Conservation (phyloP, 2,329 filamentous ascomycete species). For the Aspergillus clavatus region DNA sequence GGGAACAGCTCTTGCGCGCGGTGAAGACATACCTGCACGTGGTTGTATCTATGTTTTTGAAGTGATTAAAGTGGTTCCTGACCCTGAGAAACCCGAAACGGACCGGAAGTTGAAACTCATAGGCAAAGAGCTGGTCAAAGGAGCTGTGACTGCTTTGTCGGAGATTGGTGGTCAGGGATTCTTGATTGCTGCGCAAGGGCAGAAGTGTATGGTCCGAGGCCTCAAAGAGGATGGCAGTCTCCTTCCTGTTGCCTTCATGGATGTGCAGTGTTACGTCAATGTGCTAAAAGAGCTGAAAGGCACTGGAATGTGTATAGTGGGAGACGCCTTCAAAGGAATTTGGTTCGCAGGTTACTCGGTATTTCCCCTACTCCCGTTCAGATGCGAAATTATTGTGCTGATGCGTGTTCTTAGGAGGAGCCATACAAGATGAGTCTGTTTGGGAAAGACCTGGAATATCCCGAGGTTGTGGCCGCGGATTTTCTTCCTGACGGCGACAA, state of each 20-base stretch:
- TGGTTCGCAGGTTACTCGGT: conserved; percentile 93
- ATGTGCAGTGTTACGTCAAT: conserved; percentile 91
- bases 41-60: conserved; percentile 89
- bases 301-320: conserved; percentile 80
- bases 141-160: conserved; percentile 81
- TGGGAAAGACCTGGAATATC: conserved; percentile 72
- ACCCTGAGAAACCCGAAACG: conserved; percentile 79
- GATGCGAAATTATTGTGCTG: background rate
- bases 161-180: conserved; percentile 83
- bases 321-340: conserved; percentile 85
- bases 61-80: conserved; percentile 83
- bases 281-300: conserved; percentile 77
- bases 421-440: conserved; percentile 94
- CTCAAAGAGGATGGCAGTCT: conserved; percentile 92
- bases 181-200: conserved; percentile 84
- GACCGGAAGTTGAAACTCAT: conserved; percentile 80
- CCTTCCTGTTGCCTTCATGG: conserved; percentile 92
- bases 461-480: conserved; percentile 77
- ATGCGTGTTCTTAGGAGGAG: conserved; percentile 58
- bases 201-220: conserved; percentile 95
- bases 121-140: conserved; percentile 85
- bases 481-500: conserved; percentile 82
- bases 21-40: conserved; percentile 82
- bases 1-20: conserved; percentile 78
- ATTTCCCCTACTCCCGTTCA: conserved; percentile 13